Evolutionary conservation across 352 stramenopile species (phyloP).

Genomic region (Phytopythium kandeliae): DNA sequence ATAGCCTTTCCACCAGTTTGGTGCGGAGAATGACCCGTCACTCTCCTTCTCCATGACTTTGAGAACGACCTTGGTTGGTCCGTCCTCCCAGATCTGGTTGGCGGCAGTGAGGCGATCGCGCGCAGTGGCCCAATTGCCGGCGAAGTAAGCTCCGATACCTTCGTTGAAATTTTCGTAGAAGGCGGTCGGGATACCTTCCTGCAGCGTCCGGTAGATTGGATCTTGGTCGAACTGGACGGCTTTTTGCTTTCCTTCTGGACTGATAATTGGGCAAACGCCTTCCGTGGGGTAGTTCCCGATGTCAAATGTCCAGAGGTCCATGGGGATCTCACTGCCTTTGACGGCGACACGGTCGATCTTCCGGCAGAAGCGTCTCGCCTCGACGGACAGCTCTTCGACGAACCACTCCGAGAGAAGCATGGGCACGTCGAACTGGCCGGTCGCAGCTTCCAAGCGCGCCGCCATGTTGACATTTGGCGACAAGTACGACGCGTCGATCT

Average conservation of each 20-base stretch:
- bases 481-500: constrained; percentile 98
- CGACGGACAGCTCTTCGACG: constrained; percentile 88
- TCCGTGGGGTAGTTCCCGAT: constrained; percentile 77
- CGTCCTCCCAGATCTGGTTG: constrained; percentile 90
- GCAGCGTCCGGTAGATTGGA: constrained; percentile 61
- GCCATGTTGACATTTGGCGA: constrained; percentile 98
- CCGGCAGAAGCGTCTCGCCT: constrained; percentile 83
- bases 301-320: constrained; percentile 94
- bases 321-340: constrained; percentile 94
- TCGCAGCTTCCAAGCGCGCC: constrained; percentile 93
- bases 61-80: constrained; percentile 88
- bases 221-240: constrained; percentile 76
- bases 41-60: constrained; percentile 91
- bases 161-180: constrained; percentile 92
- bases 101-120: constrained; percentile 78
- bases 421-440: constrained; percentile 93
- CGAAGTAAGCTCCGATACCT: constrained; percentile 92
- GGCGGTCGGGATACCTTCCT: constrained; percentile 70
- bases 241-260: constrained; percentile 65
- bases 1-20: constrained; percentile 89
- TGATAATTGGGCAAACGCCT: constrained; percentile 41
- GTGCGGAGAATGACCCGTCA: constrained; percentile 69
- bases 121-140: constrained; percentile 88
- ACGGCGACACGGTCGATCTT: constrained; percentile 96
- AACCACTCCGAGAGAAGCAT: constrained; percentile 96